Conservation (phyloP, 164 flowering plant species). For the Vitis labrusca region DNA sequence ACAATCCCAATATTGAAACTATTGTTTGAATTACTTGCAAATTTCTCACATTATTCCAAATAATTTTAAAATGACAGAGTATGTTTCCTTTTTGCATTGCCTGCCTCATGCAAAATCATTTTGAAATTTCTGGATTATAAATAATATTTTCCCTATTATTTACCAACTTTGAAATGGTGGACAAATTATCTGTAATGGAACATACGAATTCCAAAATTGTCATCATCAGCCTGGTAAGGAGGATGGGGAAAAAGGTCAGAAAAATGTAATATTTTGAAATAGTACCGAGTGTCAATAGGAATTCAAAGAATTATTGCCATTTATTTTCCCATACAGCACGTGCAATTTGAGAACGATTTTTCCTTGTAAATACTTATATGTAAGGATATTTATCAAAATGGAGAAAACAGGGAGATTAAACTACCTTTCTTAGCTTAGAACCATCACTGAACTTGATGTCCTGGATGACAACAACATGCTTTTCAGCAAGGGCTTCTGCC, state of each 20-base stretch:
- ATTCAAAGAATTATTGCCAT: not conserved
- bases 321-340: not conserved
- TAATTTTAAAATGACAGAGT: too few relatives aligned
- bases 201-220: not conserved
- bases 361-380: not conserved
- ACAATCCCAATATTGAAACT: too few relatives aligned
- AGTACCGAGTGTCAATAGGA: not conserved
- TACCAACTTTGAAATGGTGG: too few relatives aligned
- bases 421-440: conserved; percentile 66
- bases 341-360: not conserved
- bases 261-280: not conserved
- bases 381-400: not conserved
- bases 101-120: too few relatives aligned
- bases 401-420: not conserved
- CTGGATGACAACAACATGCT: conserved; percentile 46
- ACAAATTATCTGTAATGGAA: too few relatives aligned
- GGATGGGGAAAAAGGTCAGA: not conserved
- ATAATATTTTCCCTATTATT: too few relatives aligned
- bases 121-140: too few relatives aligned
- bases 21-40: too few relatives aligned
- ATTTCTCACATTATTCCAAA: too few relatives aligned
- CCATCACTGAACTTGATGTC: conserved; percentile 56
- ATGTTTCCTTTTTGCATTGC: too few relatives aligned
- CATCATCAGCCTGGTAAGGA: not conserved
- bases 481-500: conserved; percentile 49